phyloP scores from a whole-genome alignment of 306 rosid genomes.

The Alnus glutinosa region DNA sequence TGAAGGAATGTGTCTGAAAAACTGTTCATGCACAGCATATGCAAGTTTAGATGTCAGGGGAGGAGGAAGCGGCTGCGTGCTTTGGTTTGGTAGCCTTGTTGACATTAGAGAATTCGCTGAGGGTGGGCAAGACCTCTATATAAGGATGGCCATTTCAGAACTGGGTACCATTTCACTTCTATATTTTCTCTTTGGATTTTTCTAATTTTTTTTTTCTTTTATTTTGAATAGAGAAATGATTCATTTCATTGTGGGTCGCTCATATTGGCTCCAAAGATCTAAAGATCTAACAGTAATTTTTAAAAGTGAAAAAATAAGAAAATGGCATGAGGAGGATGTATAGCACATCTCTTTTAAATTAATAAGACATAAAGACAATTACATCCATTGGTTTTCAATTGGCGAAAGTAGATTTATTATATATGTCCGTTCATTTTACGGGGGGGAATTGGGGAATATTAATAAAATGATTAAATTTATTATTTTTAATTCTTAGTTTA shows the following conservation, averaged over 20 bases:
- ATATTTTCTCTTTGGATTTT: conserved; percentile 7
- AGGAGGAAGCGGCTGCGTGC: conserved; percentile 37
- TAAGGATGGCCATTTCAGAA: background rate
- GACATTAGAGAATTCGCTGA: conserved; percentile 24
- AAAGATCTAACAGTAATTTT: too few relatives aligned
- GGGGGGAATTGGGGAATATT: background rate
- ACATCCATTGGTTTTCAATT: too few relatives aligned
- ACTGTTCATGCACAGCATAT: conserved; percentile 41
- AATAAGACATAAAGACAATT: too few relatives aligned
- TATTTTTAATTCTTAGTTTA: background rate
- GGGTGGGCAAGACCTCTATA: conserved; percentile 37
- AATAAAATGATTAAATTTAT: too few relatives aligned
- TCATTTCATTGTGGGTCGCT: too few relatives aligned
- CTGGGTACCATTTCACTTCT: background rate
- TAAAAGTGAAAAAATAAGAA: too few relatives aligned
- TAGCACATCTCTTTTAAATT: too few relatives aligned
- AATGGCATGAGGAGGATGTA: too few relatives aligned
- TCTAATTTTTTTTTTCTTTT: background rate
- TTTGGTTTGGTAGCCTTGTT: conserved; percentile 33
- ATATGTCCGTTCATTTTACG: background rate
- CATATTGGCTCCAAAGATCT: too few relatives aligned
- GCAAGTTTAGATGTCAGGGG: conserved; percentile 22
- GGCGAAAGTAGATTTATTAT: background rate
- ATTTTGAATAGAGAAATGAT: too few relatives aligned
- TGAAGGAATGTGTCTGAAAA: conserved; percentile 23